Percentiles rank a stretch among this genome's conserved stretches.
These are phyloP conservation scores for Ceraceosorus bombacis DNA, from an alignment of 1,284 basidiomycete species.

Conservation along the genomic window DNA sequence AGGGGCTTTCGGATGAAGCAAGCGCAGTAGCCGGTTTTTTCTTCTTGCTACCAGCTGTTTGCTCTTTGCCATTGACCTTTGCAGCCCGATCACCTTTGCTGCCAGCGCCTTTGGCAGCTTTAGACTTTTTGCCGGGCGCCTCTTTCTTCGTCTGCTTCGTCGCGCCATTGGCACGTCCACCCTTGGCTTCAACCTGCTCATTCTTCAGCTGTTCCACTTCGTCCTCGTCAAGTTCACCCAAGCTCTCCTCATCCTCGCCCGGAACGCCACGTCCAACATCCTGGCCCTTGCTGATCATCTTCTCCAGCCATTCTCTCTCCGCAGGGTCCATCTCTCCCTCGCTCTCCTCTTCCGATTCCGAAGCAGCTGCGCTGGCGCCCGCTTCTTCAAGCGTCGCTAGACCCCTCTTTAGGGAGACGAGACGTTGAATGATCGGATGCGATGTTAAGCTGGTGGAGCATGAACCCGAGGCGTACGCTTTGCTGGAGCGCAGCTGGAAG, in stretches of 20 bases:
- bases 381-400: slow-evolving; percentile 60
- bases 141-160: slow-evolving; percentile 12
- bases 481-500: slow-evolving; percentile 69
- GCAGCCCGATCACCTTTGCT: too few species aligned
- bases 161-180: background rate
- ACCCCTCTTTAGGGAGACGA: slow-evolving; percentile 76
- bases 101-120: too few species aligned
- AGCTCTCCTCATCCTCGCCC: slow-evolving; percentile 18
- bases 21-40: slow-evolving; percentile 14
- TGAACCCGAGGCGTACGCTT: slow-evolving; percentile 33
- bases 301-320: slow-evolving; percentile 19
- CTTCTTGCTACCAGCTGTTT: background rate
- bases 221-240: slow-evolving; percentile 31
- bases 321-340: slow-evolving; percentile 12
- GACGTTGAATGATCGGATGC: slow-evolving; percentile 66
- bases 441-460: slow-evolving; percentile 21
- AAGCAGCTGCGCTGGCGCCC: slow-evolving; percentile 24
- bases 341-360: slow-evolving; percentile 9
- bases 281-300: slow-evolving; percentile 5
- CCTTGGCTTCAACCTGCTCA: background rate
- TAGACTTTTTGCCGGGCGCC: background rate
- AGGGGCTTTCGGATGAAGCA: slow-evolving; percentile 21
- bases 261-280: slow-evolving; percentile 1
- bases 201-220: slow-evolving; percentile 19
- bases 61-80: too few species aligned